A percentile compares a stretch with the other conserved stretches of the same genome.
These are phyloP conservation scores for Trichomonas gallinae DNA, from an alignment of 208 protist genomes.

Conservation along the genomic window DNA sequence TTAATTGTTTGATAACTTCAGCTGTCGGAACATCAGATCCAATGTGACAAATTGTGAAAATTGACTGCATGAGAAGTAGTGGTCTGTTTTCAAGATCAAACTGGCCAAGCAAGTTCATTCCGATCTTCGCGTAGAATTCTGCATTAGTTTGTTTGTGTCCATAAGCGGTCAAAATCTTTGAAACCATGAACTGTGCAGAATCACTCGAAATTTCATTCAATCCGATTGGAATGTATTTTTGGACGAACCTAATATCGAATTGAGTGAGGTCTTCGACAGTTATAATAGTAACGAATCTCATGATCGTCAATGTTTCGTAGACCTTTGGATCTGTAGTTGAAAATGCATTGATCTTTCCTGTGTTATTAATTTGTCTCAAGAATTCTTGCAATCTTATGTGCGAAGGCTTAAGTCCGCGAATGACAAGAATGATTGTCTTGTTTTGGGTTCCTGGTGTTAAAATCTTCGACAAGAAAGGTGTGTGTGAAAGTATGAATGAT, in stretches of 20 bases:
- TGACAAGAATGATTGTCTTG: neutral
- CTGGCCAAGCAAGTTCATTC: neutral
- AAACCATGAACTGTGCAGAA: neutral
- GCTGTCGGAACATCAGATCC: neutral
- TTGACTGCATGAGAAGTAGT: neutral
- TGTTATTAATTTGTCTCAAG: neutral
- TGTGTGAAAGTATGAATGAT: neutral
- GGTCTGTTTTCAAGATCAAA: neutral
- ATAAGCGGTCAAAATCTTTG: neutral
- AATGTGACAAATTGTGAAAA: neutral
- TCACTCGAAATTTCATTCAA: neutral
- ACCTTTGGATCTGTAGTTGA: neutral
- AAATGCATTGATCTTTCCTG: neutral
- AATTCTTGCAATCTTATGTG: neutral
- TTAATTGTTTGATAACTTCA: neutral
- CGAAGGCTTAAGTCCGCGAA: neutral
- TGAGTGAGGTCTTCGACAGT: neutral
- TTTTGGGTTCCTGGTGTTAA: neutral
- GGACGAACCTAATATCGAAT: neutral
- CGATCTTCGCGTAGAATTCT: neutral
- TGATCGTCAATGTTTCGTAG: neutral
- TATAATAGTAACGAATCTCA: neutral
- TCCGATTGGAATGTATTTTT: neutral
- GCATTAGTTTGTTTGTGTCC: neutral
- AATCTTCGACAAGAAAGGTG: neutral